Base-by-base conservation (phyloP, 2,329 filamentous ascomycete species). In the Aspergillus piperis region DNA sequence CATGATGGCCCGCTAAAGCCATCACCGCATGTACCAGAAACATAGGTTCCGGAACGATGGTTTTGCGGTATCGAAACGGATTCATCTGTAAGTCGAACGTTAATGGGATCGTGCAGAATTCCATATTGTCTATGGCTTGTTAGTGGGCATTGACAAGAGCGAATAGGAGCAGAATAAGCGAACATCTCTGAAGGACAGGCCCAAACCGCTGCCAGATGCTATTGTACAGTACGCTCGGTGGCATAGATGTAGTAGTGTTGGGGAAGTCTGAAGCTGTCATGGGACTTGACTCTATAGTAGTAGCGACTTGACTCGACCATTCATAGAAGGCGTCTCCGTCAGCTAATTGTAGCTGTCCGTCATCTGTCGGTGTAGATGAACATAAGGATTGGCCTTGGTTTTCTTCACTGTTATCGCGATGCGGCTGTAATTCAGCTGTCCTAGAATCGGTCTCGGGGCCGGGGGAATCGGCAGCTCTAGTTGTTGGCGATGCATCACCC, bases 1-100 rank as follows among this genome's bases (percentile, higher is more conserved):
- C 23, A n/a, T 58, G 55, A 32, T 58, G 55, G 21, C 47, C 55
- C 4, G 55, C 55, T 15, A 58, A 44, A 42, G 55, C 48, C 47
- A 49, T 49, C 48, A 58, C 55, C 11, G 55, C 47, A 32, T 58
- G 55, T 7, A 58, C 48, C 3, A 58, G 47, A 42, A 58, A 58
- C 17, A 30, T 52, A 2, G 55, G 55, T 11, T 52, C 36, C 10
- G 47, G 36, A 36, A 7, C 55, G 15, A 32, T 36, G 38, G 21
- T 13, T 21, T 36, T 19, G 23, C 8, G 55, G 8, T 58, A 58
- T 21, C 23, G 38, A 19, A 58, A 58, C 10, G 55, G 55, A 30
- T 58, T 58, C 17, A 51, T 36, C 36, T 8, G 7, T 10, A 58
- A 17, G 6, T 52, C 32, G 25, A 21, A n/a, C 17, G 55, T 52